These are phyloP conservation scores for Chytriomyces sp. DNA, from an alignment of 192 early-diverging fungal species.

Conservation along the genomic window DNA sequence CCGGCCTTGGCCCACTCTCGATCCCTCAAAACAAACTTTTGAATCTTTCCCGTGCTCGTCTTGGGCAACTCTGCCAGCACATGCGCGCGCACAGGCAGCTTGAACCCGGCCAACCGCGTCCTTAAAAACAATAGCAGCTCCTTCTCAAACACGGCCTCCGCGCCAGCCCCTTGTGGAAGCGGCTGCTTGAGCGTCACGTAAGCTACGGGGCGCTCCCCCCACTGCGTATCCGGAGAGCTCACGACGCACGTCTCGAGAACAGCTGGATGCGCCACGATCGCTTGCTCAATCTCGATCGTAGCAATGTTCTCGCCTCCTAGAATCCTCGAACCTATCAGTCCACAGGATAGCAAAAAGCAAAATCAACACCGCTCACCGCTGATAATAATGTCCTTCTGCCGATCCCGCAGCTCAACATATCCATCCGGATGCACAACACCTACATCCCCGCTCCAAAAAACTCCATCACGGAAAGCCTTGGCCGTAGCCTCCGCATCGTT, in stretches of 20 bases:
- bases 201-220: constrained; percentile 64
- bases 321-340: no score
- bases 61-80: constrained; percentile 55
- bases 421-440: constrained; percentile 64
- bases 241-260: constrained; percentile 64
- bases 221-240: constrained; percentile 53
- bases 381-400: constrained; percentile 66
- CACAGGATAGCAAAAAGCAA: neutral
- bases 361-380: constrained; percentile 19
- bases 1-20: constrained; percentile 45
- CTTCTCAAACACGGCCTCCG: neutral
- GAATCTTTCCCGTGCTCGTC: constrained; percentile 54
- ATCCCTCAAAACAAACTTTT: constrained; percentile 58
- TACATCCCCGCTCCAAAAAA: constrained; percentile 64
- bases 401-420: constrained; percentile 59
- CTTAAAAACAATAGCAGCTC: constrained; percentile 46
- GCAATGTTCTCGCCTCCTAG: constrained; percentile 64
- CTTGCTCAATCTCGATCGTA: constrained; percentile 58
- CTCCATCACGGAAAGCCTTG: constrained; percentile 56
- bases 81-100: constrained; percentile 49
- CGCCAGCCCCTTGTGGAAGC: neutral
- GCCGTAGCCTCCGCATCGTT: constrained; percentile 58
- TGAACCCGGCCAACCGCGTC: constrained; percentile 54
- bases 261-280: constrained; percentile 46
- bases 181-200: constrained; percentile 52